Evolutionary conservation across 306 rosid genomes (phyloP), one percentile per base, ranked within the genome.

Genomic region (Fragaria ananassa): DNA sequence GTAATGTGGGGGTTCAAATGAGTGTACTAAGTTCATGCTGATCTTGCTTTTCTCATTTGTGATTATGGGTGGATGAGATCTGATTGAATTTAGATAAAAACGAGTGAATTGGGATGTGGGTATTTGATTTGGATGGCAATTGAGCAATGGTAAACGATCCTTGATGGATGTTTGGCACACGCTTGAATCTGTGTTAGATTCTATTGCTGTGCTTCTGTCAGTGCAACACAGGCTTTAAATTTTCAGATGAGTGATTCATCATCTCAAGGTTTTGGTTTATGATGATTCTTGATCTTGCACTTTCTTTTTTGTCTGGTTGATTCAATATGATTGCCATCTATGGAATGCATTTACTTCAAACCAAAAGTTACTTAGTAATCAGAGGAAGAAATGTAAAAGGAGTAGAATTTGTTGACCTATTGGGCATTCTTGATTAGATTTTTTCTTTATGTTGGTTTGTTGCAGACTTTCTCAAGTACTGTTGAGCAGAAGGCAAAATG

Each of bases 401-500:
- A 9, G 49, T 39, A 65, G 27, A 65, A 65, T 23, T 39, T 63
- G 1, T 15, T 35, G n/a, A 31, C 1, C 42, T 47, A 80, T 57
- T 62, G 74, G 15, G 46, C 42, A 12, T 49, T 41, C 66, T 76
- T 76, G 35, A 45, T 17, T 25, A 34, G 65, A 56, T 31, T 3
- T 31, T 31, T 31, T 65, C 34, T 70, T 75, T 64, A 60, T 70
- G 49, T 6, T 62, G 4, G 23, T 44, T 62, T 62, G 68, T 83
- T 87, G 84, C 88, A 95, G 98, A 88, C 90, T 78, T 85, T 95
- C 79, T 92, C 98, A 35, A 95, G 46, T 53, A 90, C 98, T 1
- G 97, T 95, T 49, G 98, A 95, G 84, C 97, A 92, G 78, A 95
- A 95, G 87, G 98, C 98, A 13, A 95, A 92, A 85, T 95, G 98